Percentiles rank a stretch among this genome's conserved stretches.
phyloP scores from a whole-genome alignment of 225 moss, liverwort and hornwort species.

The Marchantia polymorpha region DNA sequence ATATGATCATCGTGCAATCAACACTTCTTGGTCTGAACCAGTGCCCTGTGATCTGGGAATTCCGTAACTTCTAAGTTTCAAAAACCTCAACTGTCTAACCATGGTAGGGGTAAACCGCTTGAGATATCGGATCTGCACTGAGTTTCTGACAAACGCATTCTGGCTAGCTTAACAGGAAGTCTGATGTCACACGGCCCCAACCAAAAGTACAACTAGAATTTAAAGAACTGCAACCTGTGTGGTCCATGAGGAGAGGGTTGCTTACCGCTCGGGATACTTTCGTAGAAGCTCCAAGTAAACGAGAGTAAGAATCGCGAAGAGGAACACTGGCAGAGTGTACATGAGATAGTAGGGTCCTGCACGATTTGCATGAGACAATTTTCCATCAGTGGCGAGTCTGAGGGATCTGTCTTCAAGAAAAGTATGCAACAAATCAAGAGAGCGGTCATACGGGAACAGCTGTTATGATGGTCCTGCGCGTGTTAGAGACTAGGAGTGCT shows the following conservation, averaged over 20 bases:
- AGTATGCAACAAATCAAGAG: neutral
- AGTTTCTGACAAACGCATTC: too few relatives aligned
- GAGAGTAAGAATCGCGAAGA: conserved; percentile 48
- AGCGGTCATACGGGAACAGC: neutral
- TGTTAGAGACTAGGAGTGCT: too few relatives aligned
- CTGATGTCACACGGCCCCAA: too few relatives aligned
- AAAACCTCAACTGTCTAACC: too few relatives aligned
- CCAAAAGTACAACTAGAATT: neutral
- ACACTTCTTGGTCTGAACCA: too few relatives aligned
- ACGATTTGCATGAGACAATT: neutral
- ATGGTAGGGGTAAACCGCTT: too few relatives aligned
- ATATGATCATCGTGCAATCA: neutral
- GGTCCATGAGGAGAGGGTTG: neutral
- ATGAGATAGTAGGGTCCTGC: conserved; percentile 35
- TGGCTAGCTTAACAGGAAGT: too few relatives aligned
- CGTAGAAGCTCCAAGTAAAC: conserved; percentile 49
- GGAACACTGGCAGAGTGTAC: conserved; percentile 54
- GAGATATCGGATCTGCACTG: too few relatives aligned
- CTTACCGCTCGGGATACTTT: conserved; percentile 33
- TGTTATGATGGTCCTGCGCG: too few relatives aligned
- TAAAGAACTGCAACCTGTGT: neutral
- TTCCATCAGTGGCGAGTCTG: neutral
- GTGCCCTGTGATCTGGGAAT: too few relatives aligned
- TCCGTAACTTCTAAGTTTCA: too few relatives aligned
- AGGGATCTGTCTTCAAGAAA: neutral